A percentile compares a stretch with the other conserved stretches of the same genome.
Conservation (phyloP, 164 flowering plant genomes). For the Sextonia rubra region DNA sequence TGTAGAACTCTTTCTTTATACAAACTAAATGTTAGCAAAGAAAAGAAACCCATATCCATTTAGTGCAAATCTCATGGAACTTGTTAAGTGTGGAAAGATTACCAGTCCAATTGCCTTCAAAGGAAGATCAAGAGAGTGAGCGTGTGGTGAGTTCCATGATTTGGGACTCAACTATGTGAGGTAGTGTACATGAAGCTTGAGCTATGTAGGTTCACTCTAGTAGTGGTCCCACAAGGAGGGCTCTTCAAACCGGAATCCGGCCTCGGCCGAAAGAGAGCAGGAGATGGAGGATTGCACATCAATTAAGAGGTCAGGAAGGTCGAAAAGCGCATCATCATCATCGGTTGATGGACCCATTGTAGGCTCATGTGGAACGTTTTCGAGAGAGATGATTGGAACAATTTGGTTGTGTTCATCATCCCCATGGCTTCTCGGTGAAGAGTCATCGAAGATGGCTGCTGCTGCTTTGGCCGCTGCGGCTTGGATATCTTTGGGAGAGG, state of each 20-base stretch:
- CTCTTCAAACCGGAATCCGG: conserved; percentile 20
- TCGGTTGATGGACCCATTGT: conserved; percentile 3
- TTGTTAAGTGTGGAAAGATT: no score
- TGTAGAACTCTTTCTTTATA: no score
- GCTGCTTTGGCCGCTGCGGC: conserved; percentile 56
- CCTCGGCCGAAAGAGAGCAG: not conserved
- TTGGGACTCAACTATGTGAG: not conserved
- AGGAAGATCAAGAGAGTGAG: no score
- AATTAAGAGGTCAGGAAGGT: conserved; percentile 30
- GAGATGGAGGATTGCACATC: not conserved
- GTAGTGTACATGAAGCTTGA: not conserved
- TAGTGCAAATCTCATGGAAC: no score
- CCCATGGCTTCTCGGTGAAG: not conserved
- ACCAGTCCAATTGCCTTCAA: no score
- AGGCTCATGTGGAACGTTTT: conserved; percentile 9
- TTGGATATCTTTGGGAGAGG: conserved; percentile 49
- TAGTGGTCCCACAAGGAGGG: conserved; percentile 23
- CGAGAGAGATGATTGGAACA: not conserved
- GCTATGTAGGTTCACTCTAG: conserved; percentile 3
- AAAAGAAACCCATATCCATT: no score
- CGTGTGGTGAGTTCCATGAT: not conserved
- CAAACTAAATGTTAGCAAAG: no score
- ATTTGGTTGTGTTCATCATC: conserved; percentile 8
- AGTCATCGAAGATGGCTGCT: conserved; percentile 13
- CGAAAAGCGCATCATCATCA: conserved; percentile 15